phyloP scores from a whole-genome alignment of 2,329 filamentous ascomycete genomes.

The Colletotrichum kahawae region DNA sequence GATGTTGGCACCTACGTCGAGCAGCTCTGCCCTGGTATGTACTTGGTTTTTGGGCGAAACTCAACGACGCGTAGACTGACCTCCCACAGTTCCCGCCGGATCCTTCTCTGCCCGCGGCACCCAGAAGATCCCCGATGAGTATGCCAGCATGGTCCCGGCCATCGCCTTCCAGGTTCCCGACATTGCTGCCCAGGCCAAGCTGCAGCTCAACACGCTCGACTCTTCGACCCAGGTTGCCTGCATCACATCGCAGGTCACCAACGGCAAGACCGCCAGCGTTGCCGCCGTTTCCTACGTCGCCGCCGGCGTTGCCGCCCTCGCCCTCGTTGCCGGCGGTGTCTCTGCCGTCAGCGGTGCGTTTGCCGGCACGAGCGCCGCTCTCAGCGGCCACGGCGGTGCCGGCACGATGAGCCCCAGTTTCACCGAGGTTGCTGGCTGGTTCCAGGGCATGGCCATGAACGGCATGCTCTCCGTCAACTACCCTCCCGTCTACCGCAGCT shows the following conservation, averaged over 20 bases:
- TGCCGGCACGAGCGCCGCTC: constrained; percentile 55
- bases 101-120: constrained; percentile 74
- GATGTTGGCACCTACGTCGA: constrained; percentile 67
- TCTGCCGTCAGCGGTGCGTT: constrained; percentile 70
- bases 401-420: constrained; percentile 82
- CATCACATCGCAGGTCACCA: constrained; percentile 79
- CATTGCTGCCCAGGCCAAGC: constrained; percentile 82
- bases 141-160: constrained; percentile 76
- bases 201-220: constrained; percentile 72
- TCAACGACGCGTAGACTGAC: constrained; percentile 17
- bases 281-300: constrained; percentile 83
- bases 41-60: not conserved
- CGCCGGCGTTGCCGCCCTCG: constrained; percentile 83
- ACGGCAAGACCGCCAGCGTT: constrained; percentile 82
- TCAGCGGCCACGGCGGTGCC: constrained; percentile 60
- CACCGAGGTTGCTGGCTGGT: constrained; percentile 83
- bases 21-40: constrained; percentile 80
- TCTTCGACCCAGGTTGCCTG: constrained; percentile 68
- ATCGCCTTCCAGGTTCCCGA: constrained; percentile 94
- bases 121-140: constrained; percentile 74
- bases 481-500: constrained; percentile 86
- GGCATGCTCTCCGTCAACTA: constrained; percentile 94
- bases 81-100: constrained; percentile 69
- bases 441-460: constrained; percentile 93
- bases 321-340: constrained; percentile 74